These are phyloP conservation scores for Kluyveromyces nonfermentans DNA, from an alignment of 805 yeast species.

Conservation along the genomic window DNA sequence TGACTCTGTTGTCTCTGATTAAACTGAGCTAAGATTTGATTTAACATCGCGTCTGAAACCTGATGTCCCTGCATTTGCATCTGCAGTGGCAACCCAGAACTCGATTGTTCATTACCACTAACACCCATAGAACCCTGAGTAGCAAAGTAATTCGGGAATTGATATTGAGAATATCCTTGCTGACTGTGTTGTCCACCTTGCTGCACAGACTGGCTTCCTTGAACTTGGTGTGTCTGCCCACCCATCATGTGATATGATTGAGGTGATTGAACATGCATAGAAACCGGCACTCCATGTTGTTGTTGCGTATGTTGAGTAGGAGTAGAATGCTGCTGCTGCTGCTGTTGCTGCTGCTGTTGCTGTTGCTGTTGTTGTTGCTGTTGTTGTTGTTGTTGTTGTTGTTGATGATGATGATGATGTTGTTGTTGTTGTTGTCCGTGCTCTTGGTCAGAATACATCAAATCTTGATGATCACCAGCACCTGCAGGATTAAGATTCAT, in stretches of 20 bases:
- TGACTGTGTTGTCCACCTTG: background rate
- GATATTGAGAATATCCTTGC: slow-evolving; percentile 1
- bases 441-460: slow-evolving; percentile 14
- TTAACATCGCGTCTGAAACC: slow-evolving; percentile 28
- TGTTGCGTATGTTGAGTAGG: too few species aligned
- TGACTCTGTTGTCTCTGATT: slow-evolving; percentile 20
- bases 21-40: slow-evolving; percentile 26
- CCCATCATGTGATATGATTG: slow-evolving; percentile 3
- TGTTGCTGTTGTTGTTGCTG: slow-evolving; percentile 7
- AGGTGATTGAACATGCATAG: slow-evolving; percentile 1
- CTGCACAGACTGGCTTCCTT: slow-evolving; percentile 4
- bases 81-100: slow-evolving; percentile 4
- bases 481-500: slow-evolving; percentile 1
- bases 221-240: slow-evolving; percentile 8
- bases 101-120: background rate
- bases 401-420: slow-evolving; percentile 7
- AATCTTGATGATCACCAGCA: slow-evolving; percentile 7
- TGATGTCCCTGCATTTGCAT: slow-evolving; percentile 15
- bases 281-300: background rate
- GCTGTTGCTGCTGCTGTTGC: slow-evolving; percentile 7
- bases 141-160: background rate
- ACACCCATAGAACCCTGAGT: slow-evolving; percentile 1
- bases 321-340: slow-evolving; percentile 2
- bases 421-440: slow-evolving; percentile 9
- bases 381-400: slow-evolving; percentile 4